Conservation (phyloP, 495 filamentous ascomycete genomes). For the Daldinia decipiens region DNA sequence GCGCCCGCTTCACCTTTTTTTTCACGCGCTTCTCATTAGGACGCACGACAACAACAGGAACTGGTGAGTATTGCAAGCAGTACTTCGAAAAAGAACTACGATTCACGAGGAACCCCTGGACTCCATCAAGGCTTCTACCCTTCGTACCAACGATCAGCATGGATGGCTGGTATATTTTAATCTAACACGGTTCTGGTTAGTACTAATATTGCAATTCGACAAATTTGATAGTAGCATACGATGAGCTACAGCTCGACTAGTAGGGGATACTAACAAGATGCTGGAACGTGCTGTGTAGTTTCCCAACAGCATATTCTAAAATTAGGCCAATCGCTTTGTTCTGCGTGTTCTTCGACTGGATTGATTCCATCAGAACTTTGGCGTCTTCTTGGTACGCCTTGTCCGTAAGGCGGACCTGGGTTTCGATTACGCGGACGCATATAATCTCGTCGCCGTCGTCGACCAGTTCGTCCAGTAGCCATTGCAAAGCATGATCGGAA, state of each 20-base stretch:
- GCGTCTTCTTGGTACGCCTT: constrained; percentile 86
- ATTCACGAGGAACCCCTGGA: constrained; percentile 85
- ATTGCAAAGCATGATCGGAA: constrained; percentile 93
- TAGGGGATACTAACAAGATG: constrained; percentile 73
- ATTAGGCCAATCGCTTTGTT: constrained; percentile 89
- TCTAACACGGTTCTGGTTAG: constrained; percentile 61
- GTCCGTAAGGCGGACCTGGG: constrained; percentile 78
- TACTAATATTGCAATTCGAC: not conserved
- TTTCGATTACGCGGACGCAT: constrained; percentile 90
- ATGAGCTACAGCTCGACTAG: not conserved
- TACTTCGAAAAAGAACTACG: constrained; percentile 94
- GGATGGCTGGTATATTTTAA: constrained; percentile 91
- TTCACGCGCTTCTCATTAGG: constrained; percentile 90
- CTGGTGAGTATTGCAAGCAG: constrained; percentile 93
- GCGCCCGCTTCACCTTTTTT: constrained; percentile 87
- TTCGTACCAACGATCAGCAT: constrained; percentile 96
- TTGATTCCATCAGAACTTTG: constrained; percentile 74
- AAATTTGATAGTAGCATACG: not conserved
- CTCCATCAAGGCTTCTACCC: constrained; percentile 84
- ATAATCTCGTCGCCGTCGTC: constrained; percentile 98
- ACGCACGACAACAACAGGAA: constrained; percentile 96
- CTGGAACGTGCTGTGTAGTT: constrained; percentile 91
- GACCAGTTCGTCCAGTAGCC: constrained; percentile 92
- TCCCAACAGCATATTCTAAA: constrained; percentile 90
- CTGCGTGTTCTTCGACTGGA: constrained; percentile 85